Conservation (phyloP, 2,329 filamentous ascomycete species). For the Diaporthe sp. region DNA sequence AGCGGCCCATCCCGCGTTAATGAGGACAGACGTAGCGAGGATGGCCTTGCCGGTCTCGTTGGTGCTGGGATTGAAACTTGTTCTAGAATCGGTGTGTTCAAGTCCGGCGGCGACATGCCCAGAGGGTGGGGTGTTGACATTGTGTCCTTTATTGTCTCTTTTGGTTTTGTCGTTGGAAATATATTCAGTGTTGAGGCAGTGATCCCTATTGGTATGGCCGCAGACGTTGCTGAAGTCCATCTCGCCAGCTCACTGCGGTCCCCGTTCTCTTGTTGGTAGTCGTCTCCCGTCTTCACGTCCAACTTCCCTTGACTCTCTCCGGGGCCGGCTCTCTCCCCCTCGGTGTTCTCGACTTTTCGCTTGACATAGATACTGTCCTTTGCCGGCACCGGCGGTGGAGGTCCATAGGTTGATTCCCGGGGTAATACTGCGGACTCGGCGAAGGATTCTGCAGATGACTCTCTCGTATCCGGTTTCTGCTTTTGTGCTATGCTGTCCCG, state of each 20-base stretch:
- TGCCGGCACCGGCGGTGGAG: slow-evolving; percentile 34
- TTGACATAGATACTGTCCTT: slow-evolving; percentile 34
- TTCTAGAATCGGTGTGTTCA: not conserved
- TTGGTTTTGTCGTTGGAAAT: not conserved
- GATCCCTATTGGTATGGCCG: slow-evolving; percentile 9
- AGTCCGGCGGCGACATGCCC: slow-evolving; percentile 34
- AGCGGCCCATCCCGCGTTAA: slow-evolving; percentile 17
- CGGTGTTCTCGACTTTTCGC: not conserved
- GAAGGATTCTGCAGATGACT: slow-evolving; percentile 21
- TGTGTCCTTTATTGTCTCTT: not conserved
- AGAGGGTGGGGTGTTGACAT: slow-evolving; percentile 19
- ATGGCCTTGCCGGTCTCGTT: slow-evolving; percentile 24
- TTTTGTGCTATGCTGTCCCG: not conserved
- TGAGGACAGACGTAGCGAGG: slow-evolving; percentile 36
- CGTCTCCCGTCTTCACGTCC: not conserved
- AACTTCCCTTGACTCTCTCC: not conserved
- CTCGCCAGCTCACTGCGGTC: not conserved
- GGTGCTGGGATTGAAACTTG: slow-evolving; percentile 10
- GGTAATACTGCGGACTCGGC: slow-evolving; percentile 33
- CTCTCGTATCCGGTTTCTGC: slow-evolving; percentile 9
- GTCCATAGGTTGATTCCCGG: slow-evolving; percentile 34
- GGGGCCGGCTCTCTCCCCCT: not conserved
- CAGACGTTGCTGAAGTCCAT: slow-evolving; percentile 23
- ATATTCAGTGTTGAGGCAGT: slow-evolving; percentile 5
- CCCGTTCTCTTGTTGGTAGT: slow-evolving; percentile 7